A percentile compares a stretch with the other conserved stretches of the same genome.
These are phyloP conservation scores for Balakata baccata DNA, from an alignment of 345 rosid species.

Conservation along the genomic window DNA sequence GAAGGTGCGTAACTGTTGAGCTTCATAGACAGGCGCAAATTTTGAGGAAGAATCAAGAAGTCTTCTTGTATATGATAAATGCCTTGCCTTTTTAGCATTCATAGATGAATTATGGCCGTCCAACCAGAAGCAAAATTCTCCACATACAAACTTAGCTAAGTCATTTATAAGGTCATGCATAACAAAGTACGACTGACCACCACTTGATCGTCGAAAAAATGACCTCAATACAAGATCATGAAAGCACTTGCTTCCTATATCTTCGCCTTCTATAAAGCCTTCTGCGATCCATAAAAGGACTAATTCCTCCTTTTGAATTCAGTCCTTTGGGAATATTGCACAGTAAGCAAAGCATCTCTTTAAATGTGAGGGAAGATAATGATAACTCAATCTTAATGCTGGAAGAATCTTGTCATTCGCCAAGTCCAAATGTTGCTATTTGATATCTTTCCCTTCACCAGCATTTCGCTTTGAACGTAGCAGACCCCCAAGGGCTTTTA, in stretches of 20 bases:
- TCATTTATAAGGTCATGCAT: constrained; percentile 15
- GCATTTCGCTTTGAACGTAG: not conserved
- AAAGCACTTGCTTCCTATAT: constrained; percentile 1
- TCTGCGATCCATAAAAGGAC: constrained; percentile 16
- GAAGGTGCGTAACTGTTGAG: not conserved
- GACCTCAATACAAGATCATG: constrained; percentile 9
- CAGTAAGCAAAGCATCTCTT: constrained; percentile 12
- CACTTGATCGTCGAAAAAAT: constrained; percentile 7
- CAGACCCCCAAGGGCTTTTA: constrained; percentile 5
- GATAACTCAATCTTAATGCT: constrained; percentile 11
- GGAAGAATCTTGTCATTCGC: constrained; percentile 6
- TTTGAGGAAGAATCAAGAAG: not conserved
- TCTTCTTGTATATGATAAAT: constrained; percentile 7
- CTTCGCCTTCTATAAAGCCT: not conserved
- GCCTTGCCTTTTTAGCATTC: not conserved
- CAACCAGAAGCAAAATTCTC: constrained; percentile 11
- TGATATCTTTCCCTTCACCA: not conserved
- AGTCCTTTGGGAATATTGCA: constrained; percentile 5
- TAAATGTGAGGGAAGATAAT: not conserved
- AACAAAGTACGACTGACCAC: not conserved
- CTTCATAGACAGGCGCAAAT: not conserved
- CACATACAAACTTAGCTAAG: not conserved
- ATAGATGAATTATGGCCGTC: not conserved
- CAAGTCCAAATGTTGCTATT: not conserved
- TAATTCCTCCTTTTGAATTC: not conserved